Conservation (phyloP, 306 rosid genomes). For the Prunus davidiana region DNA sequence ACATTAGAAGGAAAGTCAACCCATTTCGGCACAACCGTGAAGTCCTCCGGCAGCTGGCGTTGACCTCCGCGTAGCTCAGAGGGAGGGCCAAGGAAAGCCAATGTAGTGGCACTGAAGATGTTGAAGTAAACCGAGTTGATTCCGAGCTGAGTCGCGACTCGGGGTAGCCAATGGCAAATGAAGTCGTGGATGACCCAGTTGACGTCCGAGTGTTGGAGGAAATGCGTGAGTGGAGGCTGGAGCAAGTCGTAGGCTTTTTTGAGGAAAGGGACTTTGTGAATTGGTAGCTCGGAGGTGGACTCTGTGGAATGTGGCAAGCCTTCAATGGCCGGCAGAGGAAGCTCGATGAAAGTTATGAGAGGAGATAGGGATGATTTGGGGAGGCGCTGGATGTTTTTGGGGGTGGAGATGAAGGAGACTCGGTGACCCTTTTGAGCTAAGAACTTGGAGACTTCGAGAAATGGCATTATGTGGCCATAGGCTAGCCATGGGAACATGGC, state of each 20-base stretch:
- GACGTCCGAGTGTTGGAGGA: background rate
- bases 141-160: background rate
- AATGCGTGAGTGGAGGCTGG: background rate
- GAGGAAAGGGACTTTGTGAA: conserved; percentile 15
- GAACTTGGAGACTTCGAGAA: conserved; percentile 19
- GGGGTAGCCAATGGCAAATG: conserved; percentile 4
- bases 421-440: conserved; percentile 32
- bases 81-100: conserved; percentile 5
- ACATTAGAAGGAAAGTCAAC: background rate
- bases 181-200: conserved; percentile 26
- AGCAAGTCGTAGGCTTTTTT: conserved; percentile 29
- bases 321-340: conserved; percentile 12
- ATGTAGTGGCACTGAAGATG: background rate
- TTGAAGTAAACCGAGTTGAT: conserved; percentile 3
- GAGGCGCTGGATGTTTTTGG: conserved; percentile 24
- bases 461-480: conserved; percentile 23
- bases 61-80: background rate
- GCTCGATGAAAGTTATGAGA: conserved; percentile 12
- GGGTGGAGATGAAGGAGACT: conserved; percentile 28
- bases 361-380: background rate
- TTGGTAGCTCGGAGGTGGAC: conserved; percentile 27
- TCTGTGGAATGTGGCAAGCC: conserved; percentile 18
- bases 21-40: conserved; percentile 23
- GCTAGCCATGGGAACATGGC: conserved; percentile 34
- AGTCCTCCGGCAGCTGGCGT: conserved; percentile 20